These are phyloP conservation scores for Grosmannia serpens DNA, from an alignment of 2,329 filamentous ascomycete genomes.

Conservation along the genomic window DNA sequence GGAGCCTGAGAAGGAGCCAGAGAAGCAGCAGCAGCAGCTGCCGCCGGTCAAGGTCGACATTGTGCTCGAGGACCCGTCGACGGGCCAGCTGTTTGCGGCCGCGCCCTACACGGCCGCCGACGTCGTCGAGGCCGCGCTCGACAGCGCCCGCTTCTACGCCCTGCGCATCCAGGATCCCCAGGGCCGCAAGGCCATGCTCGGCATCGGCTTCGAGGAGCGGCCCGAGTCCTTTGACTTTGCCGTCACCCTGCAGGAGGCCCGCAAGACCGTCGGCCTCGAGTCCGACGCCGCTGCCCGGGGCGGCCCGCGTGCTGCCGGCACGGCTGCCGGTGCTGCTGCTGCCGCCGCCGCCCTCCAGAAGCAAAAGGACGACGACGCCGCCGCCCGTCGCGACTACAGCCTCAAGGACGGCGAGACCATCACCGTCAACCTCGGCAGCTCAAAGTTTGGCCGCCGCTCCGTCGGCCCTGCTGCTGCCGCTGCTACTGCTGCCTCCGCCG, in stretches of 20 bases:
- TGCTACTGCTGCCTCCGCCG: conserved; percentile 1
- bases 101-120: conserved; percentile 59
- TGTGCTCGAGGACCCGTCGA: conserved; percentile 63
- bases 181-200: conserved; percentile 66
- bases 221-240: conserved; percentile 79
- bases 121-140: conserved; percentile 65
- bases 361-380: conserved; percentile 17
- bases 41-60: conserved; percentile 59
- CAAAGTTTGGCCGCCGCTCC: conserved; percentile 38
- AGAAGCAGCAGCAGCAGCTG: conserved; percentile 8
- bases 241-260: conserved; percentile 66
- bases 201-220: conserved; percentile 79
- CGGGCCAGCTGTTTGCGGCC: conserved; percentile 70
- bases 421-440: conserved; percentile 59
- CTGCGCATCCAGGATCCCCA: conserved; percentile 65
- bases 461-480: background rate
- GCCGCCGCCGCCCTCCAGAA: background rate
- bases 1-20: conserved; percentile 18
- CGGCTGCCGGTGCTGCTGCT: background rate
- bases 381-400: conserved; percentile 63
- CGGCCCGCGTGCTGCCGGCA: conserved; percentile 27
- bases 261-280: conserved; percentile 56
- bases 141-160: conserved; percentile 77
- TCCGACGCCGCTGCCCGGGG: conserved; percentile 17
- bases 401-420: conserved; percentile 87